Conservation (phyloP, 164 flowering plant species). For the Nymphaea thermarum region DNA sequence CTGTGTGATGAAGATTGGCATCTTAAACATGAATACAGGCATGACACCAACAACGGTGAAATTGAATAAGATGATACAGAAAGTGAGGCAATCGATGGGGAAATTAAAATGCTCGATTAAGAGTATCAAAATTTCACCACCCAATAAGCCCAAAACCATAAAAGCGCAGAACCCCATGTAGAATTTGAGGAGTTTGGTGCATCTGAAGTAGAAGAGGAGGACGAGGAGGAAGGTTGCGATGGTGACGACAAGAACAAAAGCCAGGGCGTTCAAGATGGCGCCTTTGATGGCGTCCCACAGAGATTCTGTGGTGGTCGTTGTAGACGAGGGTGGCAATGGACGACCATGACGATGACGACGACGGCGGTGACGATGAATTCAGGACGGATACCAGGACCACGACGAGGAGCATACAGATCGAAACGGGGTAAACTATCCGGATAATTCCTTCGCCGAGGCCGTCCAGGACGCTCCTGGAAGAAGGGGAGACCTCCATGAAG, state of each 20-base stretch:
- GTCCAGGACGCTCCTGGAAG: constrained; percentile 42
- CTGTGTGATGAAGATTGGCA: constrained; percentile 72
- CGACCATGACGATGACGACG: constrained; percentile 19
- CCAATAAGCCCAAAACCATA: constrained; percentile 72
- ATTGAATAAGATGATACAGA: constrained; percentile 49
- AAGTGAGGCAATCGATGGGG: constrained; percentile 60
- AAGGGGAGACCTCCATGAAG: constrained; percentile 1
- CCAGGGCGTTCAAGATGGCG: constrained; percentile 81
- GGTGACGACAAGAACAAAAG: constrained; percentile 68
- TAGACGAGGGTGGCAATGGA: constrained; percentile 68
- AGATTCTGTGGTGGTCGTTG: constrained; percentile 51
- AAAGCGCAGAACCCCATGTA: constrained; percentile 91
- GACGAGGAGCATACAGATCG: constrained; percentile 82
- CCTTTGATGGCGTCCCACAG: constrained; percentile 78
- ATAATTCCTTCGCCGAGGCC: constrained; percentile 77
- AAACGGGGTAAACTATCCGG: constrained; percentile 77
- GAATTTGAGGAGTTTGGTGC: constrained; percentile 54
- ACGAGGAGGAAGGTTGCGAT: constrained; percentile 66
- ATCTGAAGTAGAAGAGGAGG: constrained; percentile 75
- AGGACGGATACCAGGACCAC: constrained; percentile 66
- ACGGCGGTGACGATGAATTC: constrained; percentile 23
- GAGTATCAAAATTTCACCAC: constrained; percentile 64
- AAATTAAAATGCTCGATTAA: constrained; percentile 35
- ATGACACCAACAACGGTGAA: constrained; percentile 78
- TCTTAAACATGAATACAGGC: constrained; percentile 66